Evolutionary conservation across 164 flowering plant species (phyloP).

Genomic region (Dillenia suffruticosa): DNA sequence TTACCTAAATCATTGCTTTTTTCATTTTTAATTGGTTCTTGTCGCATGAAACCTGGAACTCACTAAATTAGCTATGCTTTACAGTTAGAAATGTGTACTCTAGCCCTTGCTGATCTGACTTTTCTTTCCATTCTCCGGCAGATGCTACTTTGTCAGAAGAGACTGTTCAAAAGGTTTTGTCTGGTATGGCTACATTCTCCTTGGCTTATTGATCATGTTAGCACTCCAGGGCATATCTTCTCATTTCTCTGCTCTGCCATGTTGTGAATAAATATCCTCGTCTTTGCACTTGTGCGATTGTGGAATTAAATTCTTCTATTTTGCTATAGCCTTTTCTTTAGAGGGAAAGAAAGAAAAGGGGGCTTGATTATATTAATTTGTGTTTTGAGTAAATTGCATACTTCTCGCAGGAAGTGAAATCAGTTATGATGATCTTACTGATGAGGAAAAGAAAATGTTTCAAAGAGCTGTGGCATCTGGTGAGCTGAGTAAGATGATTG

Average conservation of each 20-base stretch:
- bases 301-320: not conserved
- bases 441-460: conserved; percentile 61
- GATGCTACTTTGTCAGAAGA: conserved; percentile 70
- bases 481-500: conserved; percentile 80
- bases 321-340: too few relatives aligned
- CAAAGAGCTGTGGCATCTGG: conserved; percentile 85
- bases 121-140: conserved; percentile 15
- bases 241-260: not conserved
- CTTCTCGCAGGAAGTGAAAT: conserved; percentile 46
- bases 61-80: too few relatives aligned
- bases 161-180: conserved; percentile 61
- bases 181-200: conserved; percentile 39
- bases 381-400: not conserved
- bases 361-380: too few relatives aligned
- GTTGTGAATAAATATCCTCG: not conserved
- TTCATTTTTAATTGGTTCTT: too few relatives aligned
- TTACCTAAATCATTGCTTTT: too few relatives aligned
- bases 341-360: too few relatives aligned
- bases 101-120: not conserved
- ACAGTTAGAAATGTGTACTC: not conserved
- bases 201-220: not conserved
- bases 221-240: not conserved
- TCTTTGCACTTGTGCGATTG: not conserved
- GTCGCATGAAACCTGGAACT: too few relatives aligned
- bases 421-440: conserved; percentile 57